Evolutionary conservation across 495 filamentous ascomycete genomes (phyloP), one percentile per base, ranked within the genome.

Genomic region (Lentithecium fluviatile): DNA sequence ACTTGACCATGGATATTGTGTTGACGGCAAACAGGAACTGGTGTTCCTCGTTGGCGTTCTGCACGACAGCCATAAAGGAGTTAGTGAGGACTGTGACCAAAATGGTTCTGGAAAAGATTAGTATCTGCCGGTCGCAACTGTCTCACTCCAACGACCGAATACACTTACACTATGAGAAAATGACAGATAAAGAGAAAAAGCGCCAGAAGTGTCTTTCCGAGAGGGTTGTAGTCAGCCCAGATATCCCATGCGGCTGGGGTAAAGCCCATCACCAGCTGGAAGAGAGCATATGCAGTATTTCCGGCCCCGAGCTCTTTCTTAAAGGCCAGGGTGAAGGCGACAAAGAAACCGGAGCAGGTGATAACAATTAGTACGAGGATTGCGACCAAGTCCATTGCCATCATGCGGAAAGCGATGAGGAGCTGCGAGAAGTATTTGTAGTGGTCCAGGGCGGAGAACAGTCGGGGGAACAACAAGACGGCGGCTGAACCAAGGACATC

Each of bases 21-120:
- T 96, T 96, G 71, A 96, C 88, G 6, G 93, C 90, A 70, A 97
- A 95, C 3, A 95, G 75, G 67, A 96, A 96, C 76, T 95, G 90
- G 71, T 96, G 90, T 73, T 96, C 91, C 69, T 96, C 85, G 55
- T 91, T 88, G 7, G 90, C 89, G 69, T 96, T 97, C 20, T 90
- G 88, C 23, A 91, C 89, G 68, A 96, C 90, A 0, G 87, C 85
- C 88, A 94, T 93, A 77, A 95, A 96, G 17, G 88, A 92, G 71
- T 96, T 96, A 1, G 90, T 94, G 38, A 96, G 76, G 26, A 97
- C 92, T 0, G 90, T 94, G 69, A 97, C 90, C 46, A 97, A 75
- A 46, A 96, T 93, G 7, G 92, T 95, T n/a, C n/a, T n/a, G n/a
- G n/a, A n/a, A n/a, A n/a, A n/a, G n/a, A n/a, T n/a, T n/a, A n/a